Evolutionary conservation across 805 yeast species (phyloP), one percentile per base, ranked within the genome.

Genomic region (Lipomyces starkeyi): DNA sequence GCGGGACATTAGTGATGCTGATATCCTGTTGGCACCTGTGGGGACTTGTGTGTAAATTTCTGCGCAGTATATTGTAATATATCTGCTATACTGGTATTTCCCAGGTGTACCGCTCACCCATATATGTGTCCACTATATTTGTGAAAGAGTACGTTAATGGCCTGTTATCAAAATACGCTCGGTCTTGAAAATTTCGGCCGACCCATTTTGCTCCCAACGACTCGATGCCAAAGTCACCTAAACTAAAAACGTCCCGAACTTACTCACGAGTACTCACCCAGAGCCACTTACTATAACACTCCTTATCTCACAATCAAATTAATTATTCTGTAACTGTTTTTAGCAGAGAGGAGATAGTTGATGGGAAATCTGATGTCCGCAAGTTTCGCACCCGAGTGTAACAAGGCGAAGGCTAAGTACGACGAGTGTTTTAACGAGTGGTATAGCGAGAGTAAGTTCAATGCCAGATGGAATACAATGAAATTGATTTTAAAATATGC

Each of bases 351-450:
- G 20, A 17, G 20, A 43, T n/a, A n/a, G 43, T 61, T 40, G 58
- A 68, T 68, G 71, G 71, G 71, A 58, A 67, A 64, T 52, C 62
- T 58, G 35, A 86, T 90, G 90, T 89, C 93, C 20, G 84, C 97
- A 6, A 92, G 97, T 69, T 91, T 95, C 83, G 98, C 99, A 49
- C 97, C 98, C 32, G 98, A 95, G 80, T 95, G 99, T 80, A 91
- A 97, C 27, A 90, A 87, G 47, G 85, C 89, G 66, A 95, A 95
- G 79, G 87, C 87, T 74, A 86, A 87, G 75, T 95, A 95, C 76
- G 98, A 95, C 77, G 90, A 88, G 75, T 95, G 99, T 78, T 95
- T 95, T 81, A 93, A 93, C 79, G 85, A 85, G 72, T 93, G 99
- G 99, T 95, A 95, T 78, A 88, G 95, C 4, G 98, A 95, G 74